phyloP scores from a whole-genome alignment of 805 yeast genomes.

The Cyberlindnera maritima region DNA sequence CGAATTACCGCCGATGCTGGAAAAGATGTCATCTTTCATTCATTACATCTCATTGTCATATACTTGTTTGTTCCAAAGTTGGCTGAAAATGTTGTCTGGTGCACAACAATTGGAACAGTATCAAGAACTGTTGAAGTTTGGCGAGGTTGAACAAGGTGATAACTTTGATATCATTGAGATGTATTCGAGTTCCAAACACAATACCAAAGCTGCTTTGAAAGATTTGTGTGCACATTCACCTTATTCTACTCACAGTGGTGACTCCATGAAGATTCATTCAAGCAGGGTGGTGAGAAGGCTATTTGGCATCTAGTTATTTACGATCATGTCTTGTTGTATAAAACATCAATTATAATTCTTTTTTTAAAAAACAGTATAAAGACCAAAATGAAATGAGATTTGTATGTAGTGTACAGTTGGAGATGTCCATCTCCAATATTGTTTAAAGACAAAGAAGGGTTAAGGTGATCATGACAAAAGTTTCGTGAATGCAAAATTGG shows the following conservation, averaged over 20 bases:
- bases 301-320: conserved; percentile 18
- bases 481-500: background rate
- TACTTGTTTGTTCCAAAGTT: conserved; percentile 26
- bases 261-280: conserved; percentile 12
- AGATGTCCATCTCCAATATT: background rate
- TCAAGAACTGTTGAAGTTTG: conserved; percentile 16
- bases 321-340: background rate
- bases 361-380: background rate
- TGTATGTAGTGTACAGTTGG: background rate
- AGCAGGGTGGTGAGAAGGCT: conserved; percentile 23
- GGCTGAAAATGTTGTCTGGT: conserved; percentile 33
- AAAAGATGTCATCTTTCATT: conserved; percentile 12
- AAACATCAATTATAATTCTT: background rate
- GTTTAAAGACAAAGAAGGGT: background rate
- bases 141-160: conserved; percentile 26
- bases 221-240: conserved; percentile 23
- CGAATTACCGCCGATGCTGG: conserved; percentile 31
- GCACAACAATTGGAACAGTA: conserved; percentile 27
- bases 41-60: conserved; percentile 24
- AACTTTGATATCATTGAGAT: conserved; percentile 37
- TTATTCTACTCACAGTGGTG: background rate
- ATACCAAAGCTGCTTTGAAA: conserved; percentile 30
- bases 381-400: background rate
- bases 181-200: conserved; percentile 30
- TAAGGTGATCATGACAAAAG: background rate